Evolutionary conservation across 2,329 filamentous ascomycete species (phyloP), one percentile per base, ranked within the genome.

Genomic region (Aspergillus transmontanensis): DNA sequence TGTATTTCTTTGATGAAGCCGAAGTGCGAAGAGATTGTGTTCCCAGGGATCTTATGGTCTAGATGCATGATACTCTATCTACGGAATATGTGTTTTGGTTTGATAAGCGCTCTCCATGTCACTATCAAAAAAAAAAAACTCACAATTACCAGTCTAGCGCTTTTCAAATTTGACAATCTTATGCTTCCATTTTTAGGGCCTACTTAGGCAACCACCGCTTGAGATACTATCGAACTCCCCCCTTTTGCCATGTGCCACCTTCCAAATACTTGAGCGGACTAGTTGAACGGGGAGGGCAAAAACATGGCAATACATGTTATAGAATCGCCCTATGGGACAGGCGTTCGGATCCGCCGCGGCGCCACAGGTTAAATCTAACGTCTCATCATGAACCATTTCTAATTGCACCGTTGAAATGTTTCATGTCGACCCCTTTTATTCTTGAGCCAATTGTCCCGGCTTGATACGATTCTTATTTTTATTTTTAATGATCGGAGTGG

Each of bases 341-440:
- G 26, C 28, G 19, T 51, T 21, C 48, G 28, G 16, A n/a, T 48
- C 26, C n/a, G 26, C 28, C 32, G 16, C 51, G 19, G 21, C 51
- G 51, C 51, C 51, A 55, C 51, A 55, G 48, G 48, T 7, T 51
- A 51, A 51, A 51, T 21, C 9, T 30, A 51, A 51, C 48, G 48
- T 21, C 48, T 26, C 48, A 51, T 21, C 48, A n/a, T 32, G 48
- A 21, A 28, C 16, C 43, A 21, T 23, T 5, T 46, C 2, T 10
- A 46, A 46, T 45, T 19, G 23, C 43, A 21, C 43, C 41, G 10
- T 21, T 12, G 10, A 45, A 21, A 21, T 45, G 43, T 12, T 23
- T 12, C 43, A 14, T 23, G n/a, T 2, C 4, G 4, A 9, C 43
- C n/a, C 43, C 43, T 23, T 46, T 46, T 46, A 21, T 6, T 7